Evolutionary conservation across 305 asterid species (phyloP).

Genomic region (Fraxinus platypoda): DNA sequence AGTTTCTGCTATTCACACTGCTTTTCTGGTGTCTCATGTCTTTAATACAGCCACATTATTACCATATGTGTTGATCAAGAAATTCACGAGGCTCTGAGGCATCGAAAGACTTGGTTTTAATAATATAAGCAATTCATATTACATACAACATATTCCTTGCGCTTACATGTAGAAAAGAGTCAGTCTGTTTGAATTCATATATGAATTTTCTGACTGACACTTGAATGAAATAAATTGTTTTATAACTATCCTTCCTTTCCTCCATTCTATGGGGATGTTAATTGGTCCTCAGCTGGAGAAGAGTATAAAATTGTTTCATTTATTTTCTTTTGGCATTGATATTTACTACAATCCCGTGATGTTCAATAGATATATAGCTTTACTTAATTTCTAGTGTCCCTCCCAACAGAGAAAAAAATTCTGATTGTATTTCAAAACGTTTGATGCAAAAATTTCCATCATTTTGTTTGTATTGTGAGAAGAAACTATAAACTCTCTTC

Average conservation of each 20-base stretch:
- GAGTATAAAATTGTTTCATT: not conserved
- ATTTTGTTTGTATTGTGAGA: slow-evolving; percentile 8
- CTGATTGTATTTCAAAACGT: not conserved
- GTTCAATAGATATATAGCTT: not conserved
- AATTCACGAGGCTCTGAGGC: not conserved
- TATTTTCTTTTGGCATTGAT: not conserved
- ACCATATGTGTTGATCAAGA: not conserved
- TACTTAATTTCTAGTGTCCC: not conserved
- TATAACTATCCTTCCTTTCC: slow-evolving; percentile 9
- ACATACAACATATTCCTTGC: not conserved
- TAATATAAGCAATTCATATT: not conserved
- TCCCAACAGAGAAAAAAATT: slow-evolving; percentile 3
- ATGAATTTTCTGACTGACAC: not conserved
- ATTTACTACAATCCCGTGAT: not conserved
- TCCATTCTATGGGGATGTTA: not conserved
- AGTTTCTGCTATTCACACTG: too few relatives aligned
- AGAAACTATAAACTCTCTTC: slow-evolving; percentile 14
- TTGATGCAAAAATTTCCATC: slow-evolving; percentile 20
- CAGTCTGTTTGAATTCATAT: not conserved
- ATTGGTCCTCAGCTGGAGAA: not conserved
- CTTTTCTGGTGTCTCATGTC: slow-evolving; percentile 2
- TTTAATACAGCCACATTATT: not conserved
- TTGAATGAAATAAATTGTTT: not conserved
- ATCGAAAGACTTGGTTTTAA: not conserved
- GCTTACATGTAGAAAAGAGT: slow-evolving; percentile 1